Base-by-base conservation (phyloP, 1,284 basidiomycete genomes). In the Sanghuangporus sanghuang region DNA sequence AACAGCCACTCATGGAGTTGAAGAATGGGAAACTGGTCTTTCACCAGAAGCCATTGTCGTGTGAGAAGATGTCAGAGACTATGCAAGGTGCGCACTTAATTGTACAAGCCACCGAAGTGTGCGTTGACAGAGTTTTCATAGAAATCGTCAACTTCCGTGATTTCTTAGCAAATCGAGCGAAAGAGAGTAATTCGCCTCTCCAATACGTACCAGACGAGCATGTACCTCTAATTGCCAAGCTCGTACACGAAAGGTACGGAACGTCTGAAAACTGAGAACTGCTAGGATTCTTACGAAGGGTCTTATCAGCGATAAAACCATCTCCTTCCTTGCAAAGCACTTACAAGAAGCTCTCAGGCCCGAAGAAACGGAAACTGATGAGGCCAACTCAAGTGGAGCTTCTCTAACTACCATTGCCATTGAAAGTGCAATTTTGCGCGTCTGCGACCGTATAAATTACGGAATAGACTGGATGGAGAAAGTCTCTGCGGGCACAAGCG, bases 61-160 rank as follows among this genome's bases (percentile, higher is more conserved):
- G 91, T 62, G 87, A 92, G 71, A 88, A 90, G 70, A 82, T 86
- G 68, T 89, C 89, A 36, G 89, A 93, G 70, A 92, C 91, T 6
- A 82, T 95, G 71, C 86, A 89, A 80, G 92, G 93, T 89, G 64
- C 62, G 83, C 72, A 48, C 32, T 27, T 59, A 62, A 32, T 50
- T 44, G 16, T 63, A 42, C 57, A 65, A 57, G 60, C 53, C 53
- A 54, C 36, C 27, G 1, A 6, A 8, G n/a, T 21, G 38, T 8
- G 6, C 38, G 38, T 11, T 18, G 21, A 61, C 57, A 59, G 57
- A 32, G 7, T 18, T 46, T 65, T 7, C 23, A 27, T 64, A 89
- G 87, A 90, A 72, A 87, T 88, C 36, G 86, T 92, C 63, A 82
- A 81, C 69, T 92, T 92, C 72, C 81, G 89, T 38, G 81, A 85